A percentile compares a stretch with the other conserved stretches of the same genome.
Evolutionary conservation across 306 rosid species (phyloP).

Genomic region (Cicer cuneatum): DNA sequence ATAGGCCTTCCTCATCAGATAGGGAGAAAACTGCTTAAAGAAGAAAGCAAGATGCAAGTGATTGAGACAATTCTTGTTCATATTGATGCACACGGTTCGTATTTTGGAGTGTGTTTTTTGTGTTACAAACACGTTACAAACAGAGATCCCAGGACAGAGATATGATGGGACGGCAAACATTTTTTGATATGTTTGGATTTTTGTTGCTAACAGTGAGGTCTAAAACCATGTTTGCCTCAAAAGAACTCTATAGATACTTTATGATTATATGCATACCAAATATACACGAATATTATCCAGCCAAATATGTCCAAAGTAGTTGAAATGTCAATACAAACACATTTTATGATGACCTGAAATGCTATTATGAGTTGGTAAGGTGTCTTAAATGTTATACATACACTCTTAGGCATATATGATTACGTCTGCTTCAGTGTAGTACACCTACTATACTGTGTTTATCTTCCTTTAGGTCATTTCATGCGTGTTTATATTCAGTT

Average conservation of each 20-base stretch:
- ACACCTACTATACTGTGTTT: not conserved
- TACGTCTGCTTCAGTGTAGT: not conserved
- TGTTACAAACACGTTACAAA: not conserved
- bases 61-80: not conserved
- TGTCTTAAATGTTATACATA: not conserved
- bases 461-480: not conserved
- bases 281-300: not conserved
- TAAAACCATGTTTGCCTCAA: not conserved
- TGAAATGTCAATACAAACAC: not conserved
- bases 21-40: slow-evolving; percentile 29
- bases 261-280: not conserved
- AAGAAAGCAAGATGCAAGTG: not conserved
- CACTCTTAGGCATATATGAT: not conserved
- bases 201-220: not conserved
- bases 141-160: not conserved
- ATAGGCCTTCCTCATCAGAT: not conserved
- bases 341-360: not conserved
- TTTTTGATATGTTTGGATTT: not conserved
- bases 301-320: not conserved
- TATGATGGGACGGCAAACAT: not conserved
- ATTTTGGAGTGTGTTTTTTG: slow-evolving; percentile 17
- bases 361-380: not conserved
- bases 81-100: slow-evolving; percentile 5
- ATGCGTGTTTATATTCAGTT: not conserved
- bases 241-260: not conserved